phyloP scores from a whole-genome alignment of 2,329 filamentous ascomycete species.

The Fusarium fracticaudum region DNA sequence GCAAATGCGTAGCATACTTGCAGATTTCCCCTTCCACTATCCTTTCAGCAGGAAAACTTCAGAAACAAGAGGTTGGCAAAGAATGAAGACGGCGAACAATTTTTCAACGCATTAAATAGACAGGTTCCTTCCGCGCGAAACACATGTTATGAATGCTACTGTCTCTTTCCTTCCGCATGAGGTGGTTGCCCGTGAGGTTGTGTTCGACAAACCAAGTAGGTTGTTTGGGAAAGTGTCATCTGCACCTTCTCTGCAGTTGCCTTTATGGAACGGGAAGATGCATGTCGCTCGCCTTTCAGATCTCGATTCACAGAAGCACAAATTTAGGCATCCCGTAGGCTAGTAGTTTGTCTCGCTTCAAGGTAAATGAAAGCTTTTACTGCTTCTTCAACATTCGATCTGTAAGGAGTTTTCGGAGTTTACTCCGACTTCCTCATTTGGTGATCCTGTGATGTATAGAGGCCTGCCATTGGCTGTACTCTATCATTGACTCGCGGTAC shows the following conservation, averaged over 20 bases:
- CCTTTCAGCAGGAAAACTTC: neutral
- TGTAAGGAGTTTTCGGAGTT: conserved; percentile 40
- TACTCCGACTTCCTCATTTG: conserved; percentile 35
- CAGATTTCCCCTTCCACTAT: neutral
- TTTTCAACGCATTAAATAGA: neutral
- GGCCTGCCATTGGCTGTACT: conserved; percentile 24
- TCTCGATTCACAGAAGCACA: neutral
- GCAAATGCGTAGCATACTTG: neutral
- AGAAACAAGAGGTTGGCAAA: neutral
- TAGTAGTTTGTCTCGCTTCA: neutral
- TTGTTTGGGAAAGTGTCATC: neutral
- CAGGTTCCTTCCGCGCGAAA: neutral
- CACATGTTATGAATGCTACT: neutral
- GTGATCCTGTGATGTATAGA: neutral
- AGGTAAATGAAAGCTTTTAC: neutral
- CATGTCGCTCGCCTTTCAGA: neutral
- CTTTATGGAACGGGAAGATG: neutral
- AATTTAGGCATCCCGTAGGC: neutral
- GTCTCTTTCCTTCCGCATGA: neutral
- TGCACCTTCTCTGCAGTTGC: neutral
- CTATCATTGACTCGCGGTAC: neutral
- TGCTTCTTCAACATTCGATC: neutral
- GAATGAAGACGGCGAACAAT: neutral
- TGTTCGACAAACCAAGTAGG: neutral
- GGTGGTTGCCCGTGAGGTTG: neutral